Base-by-base conservation (phyloP, 345 rosid genomes). In the Ceriops tagal region DNA sequence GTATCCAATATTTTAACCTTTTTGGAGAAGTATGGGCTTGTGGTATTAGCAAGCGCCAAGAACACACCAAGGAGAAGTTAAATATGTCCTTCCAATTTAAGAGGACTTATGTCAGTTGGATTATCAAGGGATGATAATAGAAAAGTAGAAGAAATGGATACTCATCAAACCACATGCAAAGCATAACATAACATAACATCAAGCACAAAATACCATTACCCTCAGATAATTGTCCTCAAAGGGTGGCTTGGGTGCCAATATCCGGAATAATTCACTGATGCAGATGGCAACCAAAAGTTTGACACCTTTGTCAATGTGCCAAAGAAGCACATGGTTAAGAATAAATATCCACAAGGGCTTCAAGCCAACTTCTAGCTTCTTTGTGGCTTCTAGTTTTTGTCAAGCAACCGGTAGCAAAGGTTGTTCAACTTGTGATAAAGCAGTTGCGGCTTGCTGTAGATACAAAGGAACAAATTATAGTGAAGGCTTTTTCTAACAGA, bases 1-100 rank as follows among this genome's bases (percentile, higher is more conserved):
- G 85, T 88, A 84, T 93, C 97, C 74, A 93, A 73, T 62, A 91
- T 82, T 71, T 92, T 91, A 49, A 82, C 96, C 81, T 96, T 91
- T 84, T 75, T 84, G 3, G 89, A 83, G 77, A 89, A 93, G 69
- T 85, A 89, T 15, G 96, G 86, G 70, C 95, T 89, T 22, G 58
- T 57, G 4, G 84, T 85, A 73, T 93, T 92, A 65, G 86, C 86
- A 18, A 93, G 26, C 1, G 85, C 93, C 68, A 64, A 73, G 64
- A 93, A 91, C 64, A 73, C 77, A 67, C 88, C 72, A 55, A 88
- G 69, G 73, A 91, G 67, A 61, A 93, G 87, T 64, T 74, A 79
- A 91, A 93, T 55, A 89, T 71, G 74, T 80, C 97, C 98, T 93
- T 58, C 8, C 4, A 49, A 86, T 75, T 75, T 74, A 58, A 49